Conservation (phyloP, 768 basidiomycete genomes). For the Rubroboletus pulcherrimus region DNA sequence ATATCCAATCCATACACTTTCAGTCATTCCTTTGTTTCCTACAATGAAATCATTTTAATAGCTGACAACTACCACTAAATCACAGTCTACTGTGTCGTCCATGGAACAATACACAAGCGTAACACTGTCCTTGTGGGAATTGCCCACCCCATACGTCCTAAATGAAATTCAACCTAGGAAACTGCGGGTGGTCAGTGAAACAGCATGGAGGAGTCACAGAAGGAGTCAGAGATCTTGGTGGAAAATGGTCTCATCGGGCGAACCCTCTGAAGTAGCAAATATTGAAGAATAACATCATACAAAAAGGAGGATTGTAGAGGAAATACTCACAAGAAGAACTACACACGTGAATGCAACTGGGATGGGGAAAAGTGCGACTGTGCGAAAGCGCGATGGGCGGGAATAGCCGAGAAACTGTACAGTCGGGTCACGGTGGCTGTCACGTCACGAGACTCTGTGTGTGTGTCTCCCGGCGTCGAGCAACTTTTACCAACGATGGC, state of each 20-base stretch:
- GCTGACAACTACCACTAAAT: too few relatives aligned
- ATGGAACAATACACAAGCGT: too few relatives aligned
- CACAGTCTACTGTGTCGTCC: too few relatives aligned
- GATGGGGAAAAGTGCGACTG: too few relatives aligned
- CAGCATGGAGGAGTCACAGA: background rate
- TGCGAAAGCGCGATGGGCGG: constrained; percentile 6
- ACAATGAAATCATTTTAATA: too few relatives aligned
- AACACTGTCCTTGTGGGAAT: too few relatives aligned
- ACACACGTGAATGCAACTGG: background rate
- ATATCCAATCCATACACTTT: too few relatives aligned
- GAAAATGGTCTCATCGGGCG: constrained; percentile 57
- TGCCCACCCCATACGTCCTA: background rate
- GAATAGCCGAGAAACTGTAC: constrained; percentile 48
- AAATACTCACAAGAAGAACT: constrained; percentile 17
- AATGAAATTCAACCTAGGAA: background rate
- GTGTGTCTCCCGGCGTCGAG: constrained; percentile 21
- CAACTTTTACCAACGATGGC: constrained; percentile 48
- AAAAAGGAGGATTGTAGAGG: background rate
- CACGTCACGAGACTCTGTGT: constrained; percentile 38
- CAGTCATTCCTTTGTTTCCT: too few relatives aligned
- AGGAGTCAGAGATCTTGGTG: constrained; percentile 69
- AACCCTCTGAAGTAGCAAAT: constrained; percentile 69
- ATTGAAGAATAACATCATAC: constrained; percentile 47
- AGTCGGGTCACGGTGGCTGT: constrained; percentile 66
- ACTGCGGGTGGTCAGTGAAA: constrained; percentile 6